Conservation (phyloP, 371 early-diverging fungal species). For the Umbelopsis sp. region DNA sequence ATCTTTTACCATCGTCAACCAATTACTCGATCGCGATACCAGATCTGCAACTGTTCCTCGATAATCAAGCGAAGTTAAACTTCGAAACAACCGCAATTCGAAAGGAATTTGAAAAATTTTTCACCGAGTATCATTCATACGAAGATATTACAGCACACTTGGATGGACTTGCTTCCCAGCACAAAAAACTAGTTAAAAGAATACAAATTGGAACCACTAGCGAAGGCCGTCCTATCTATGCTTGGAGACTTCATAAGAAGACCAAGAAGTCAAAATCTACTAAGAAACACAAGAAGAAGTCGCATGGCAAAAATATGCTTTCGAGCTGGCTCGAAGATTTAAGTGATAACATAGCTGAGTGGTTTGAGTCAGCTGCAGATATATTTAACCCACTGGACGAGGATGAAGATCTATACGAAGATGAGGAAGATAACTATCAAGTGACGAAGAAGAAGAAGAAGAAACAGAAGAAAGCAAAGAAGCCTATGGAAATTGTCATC, state of each 20-base stretch:
- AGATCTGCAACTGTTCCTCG: background rate
- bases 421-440: constrained; percentile 25
- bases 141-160: background rate
- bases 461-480: background rate
- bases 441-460: background rate
- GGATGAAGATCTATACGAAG: constrained; percentile 27
- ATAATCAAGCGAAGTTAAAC: background rate
- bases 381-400: background rate
- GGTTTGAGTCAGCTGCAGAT: background rate
- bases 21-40: constrained; percentile 11
- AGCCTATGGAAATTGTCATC: constrained; percentile 30
- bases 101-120: constrained; percentile 1
- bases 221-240: constrained; percentile 5
- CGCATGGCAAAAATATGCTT: background rate
- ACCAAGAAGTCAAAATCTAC: background rate
- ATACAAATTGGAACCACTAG: background rate
- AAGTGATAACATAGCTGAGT: background rate
- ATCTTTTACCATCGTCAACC: background rate
- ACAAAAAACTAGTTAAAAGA: constrained; percentile 3
- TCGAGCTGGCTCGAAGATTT: constrained; percentile 16
- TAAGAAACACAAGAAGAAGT: background rate
- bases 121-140: background rate
- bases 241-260: constrained; percentile 13
- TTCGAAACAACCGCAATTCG: background rate
- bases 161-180: background rate